Base-by-base conservation (phyloP, 2,329 filamentous ascomycete species). In the Rutstroemia sydowiana region DNA sequence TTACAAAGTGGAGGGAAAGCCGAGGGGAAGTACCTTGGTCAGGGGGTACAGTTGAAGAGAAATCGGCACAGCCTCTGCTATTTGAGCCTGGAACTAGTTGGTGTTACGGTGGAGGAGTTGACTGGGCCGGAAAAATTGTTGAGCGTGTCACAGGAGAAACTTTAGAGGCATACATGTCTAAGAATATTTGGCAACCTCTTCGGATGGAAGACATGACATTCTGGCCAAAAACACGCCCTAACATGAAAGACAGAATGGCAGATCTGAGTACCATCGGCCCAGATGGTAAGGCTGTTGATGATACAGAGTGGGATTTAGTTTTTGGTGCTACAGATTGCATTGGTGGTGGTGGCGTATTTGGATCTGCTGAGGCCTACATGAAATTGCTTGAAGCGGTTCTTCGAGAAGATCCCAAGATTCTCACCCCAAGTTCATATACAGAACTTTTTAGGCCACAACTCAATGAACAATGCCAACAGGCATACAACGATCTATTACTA, bases 11-110 rank as follows among this genome's bases (percentile, higher is more conserved):
- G 39, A 18, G 39, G 13, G 10, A 42, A 23, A 13, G 14, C 2
- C 39, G 39, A 14, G 21, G 21, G 9, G 39, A 42, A 28, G 5
- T 13, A 7, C 39, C 39, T 7, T 42, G 39, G 39, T 3, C 13
- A 2, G 39, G 39, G 5, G 18, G 14, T 14, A 42, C 39, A 6
- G 21, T n/a, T 7, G 39, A 42, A 42, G 39, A 21, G 2, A 42
- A 42, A 23, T 20, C 39, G 7, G 26, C 10, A 5, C 48, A 42
- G 10, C 82, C 82, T 1, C 66, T 87, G 14, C 63, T 85, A 1
- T 81, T 82, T 57, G 81, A 85, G 58, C 82, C 83, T 0, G 82
- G 82, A 0, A 72, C 75, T 23, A 69, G 69, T 3, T 86, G 79
- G 77, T 73, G 80, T 53, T 85, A 86, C 18, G 73, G 76, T 1